Evolutionary conservation across 169 alveolate genomes (phyloP).

Genomic region (Plasmodium fragile): DNA sequence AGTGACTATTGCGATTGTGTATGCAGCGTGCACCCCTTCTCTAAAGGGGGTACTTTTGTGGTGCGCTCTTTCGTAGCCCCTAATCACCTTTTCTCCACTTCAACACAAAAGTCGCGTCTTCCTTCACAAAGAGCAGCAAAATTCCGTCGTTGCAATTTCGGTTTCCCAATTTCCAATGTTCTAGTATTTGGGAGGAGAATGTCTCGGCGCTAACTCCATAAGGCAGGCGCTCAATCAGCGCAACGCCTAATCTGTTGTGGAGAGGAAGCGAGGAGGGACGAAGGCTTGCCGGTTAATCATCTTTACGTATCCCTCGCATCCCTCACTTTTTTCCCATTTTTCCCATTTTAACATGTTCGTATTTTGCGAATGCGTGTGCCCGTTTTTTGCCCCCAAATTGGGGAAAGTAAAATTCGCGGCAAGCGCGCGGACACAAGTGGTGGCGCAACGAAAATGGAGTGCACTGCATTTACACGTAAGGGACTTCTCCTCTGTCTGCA

Average conservation of each 20-base stretch:
- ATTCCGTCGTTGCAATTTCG: constrained; percentile 57
- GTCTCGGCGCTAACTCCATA: constrained; percentile 73
- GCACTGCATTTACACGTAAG: constrained; percentile 31
- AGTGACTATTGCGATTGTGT: neutral
- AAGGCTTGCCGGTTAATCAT: neutral
- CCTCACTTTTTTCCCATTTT: neutral
- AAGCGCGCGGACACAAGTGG: neutral
- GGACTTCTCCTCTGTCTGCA: constrained; percentile 54
- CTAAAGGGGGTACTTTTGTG: neutral
- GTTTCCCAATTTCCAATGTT: constrained; percentile 61
- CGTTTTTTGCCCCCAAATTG: neutral
- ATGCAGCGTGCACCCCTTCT: neutral
- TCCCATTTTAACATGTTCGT: neutral
- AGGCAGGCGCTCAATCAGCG: constrained; percentile 40
- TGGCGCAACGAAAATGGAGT: neutral
- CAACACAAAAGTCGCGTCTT: constrained; percentile 37
- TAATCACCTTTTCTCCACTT: constrained; percentile 71
- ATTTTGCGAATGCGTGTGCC: neutral
- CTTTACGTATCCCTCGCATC: neutral
- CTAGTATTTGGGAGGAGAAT: constrained; percentile 49
- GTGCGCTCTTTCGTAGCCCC: neutral
- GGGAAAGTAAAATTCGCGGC: neutral
- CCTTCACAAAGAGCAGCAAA: constrained; percentile 69
- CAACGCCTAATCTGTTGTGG: constrained; percentile 53
- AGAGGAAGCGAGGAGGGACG: neutral